Percentiles rank a stretch among this genome's conserved stretches.
These are phyloP conservation scores for Sordariomycetes sp. DNA, from an alignment of 2,329 filamentous ascomycete species.

Conservation along the genomic window DNA sequence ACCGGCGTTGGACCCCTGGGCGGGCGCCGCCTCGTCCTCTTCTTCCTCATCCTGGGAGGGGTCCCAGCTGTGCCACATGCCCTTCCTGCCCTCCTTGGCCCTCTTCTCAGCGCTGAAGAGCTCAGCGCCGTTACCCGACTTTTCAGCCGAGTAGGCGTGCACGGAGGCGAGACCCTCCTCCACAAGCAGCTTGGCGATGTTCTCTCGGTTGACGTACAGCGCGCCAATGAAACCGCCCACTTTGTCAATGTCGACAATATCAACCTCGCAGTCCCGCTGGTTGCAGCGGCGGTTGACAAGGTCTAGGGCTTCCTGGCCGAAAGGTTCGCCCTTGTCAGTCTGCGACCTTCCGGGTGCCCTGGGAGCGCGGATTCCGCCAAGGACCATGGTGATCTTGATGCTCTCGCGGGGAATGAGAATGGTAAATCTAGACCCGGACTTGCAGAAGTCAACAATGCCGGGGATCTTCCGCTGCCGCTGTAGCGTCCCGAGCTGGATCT, in stretches of 20 bases:
- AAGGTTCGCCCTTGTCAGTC: constrained; percentile 74
- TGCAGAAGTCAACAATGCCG: constrained; percentile 92
- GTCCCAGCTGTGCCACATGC: constrained; percentile 89
- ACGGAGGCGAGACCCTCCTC: constrained; percentile 91
- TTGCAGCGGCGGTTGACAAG: constrained; percentile 78
- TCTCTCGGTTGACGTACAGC: constrained; percentile 87
- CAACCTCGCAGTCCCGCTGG: constrained; percentile 92
- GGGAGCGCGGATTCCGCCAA: constrained; percentile 84
- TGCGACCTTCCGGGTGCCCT: constrained; percentile 60
- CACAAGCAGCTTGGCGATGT: constrained; percentile 82
- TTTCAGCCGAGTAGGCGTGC: constrained; percentile 90
- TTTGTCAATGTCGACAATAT: constrained; percentile 91
- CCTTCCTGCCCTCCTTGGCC: constrained; percentile 80
- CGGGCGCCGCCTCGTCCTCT: constrained; percentile 30
- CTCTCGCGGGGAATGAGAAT: constrained; percentile 84
- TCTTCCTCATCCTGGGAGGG: constrained; percentile 68
- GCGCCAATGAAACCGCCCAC: constrained; percentile 94
- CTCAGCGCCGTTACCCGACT: constrained; percentile 78
- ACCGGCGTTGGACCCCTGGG: constrained; percentile 35
- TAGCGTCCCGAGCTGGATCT: constrained; percentile 78
- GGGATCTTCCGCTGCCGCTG: constrained; percentile 87
- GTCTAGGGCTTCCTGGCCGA: constrained; percentile 88
- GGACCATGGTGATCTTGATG: constrained; percentile 86
- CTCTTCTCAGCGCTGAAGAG: constrained; percentile 76
- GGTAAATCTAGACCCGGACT: constrained; percentile 90